Evolutionary conservation across 2,329 filamentous ascomycete genomes (phyloP), one percentile per base, ranked within the genome.

Genomic region (Basipetospora chlamydospora): DNA sequence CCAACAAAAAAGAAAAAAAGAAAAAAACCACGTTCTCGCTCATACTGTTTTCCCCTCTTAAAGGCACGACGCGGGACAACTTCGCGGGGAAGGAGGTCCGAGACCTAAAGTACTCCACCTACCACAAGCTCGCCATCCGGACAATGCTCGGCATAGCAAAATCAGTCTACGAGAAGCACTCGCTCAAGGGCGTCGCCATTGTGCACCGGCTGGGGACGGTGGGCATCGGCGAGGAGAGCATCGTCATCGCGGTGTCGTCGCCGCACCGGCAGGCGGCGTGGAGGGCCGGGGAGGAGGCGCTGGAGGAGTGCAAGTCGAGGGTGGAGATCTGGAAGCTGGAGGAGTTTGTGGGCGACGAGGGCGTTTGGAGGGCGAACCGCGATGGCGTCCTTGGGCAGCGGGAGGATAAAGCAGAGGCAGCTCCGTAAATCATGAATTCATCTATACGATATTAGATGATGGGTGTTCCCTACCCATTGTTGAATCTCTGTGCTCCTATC

Each of bases 311-410:
- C 51, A 98, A 96, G 62, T 73, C 71, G 38, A 75, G 68, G 45
- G 84, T 84, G n/a, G 90, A 98, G 63, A 78, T 98, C 28, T 95
- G 88, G 88, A 95, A 95, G 61, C 65, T 76, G 44, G 88, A 96
- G 61, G 80, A 85, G 54, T 95, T 95, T 63, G 74, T 70, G 31
- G 79, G 71, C 2, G 79, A 76, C 16, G 78, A 80, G 43, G 82
- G 77, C 6, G 70, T 90, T 30, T 95, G 87, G 87, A 77, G 85
- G 58, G 84, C 82, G 42, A 95, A 95, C 59, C 61, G 78, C 44
- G 86, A 93, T 57, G 81, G 80, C 8, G 62, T 65, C 41, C 57
- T 60, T 33, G 79, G 75, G 6, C 61, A 65, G 30, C 63, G 56
- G 46, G 54, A 70, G 40, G 48, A 53, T 21, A 50, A 51, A n/a